A percentile compares a stretch with the other conserved stretches of the same genome.
phyloP scores from a whole-genome alignment of 495 filamentous ascomycete species.

The Xylaria flabelliformis region DNA sequence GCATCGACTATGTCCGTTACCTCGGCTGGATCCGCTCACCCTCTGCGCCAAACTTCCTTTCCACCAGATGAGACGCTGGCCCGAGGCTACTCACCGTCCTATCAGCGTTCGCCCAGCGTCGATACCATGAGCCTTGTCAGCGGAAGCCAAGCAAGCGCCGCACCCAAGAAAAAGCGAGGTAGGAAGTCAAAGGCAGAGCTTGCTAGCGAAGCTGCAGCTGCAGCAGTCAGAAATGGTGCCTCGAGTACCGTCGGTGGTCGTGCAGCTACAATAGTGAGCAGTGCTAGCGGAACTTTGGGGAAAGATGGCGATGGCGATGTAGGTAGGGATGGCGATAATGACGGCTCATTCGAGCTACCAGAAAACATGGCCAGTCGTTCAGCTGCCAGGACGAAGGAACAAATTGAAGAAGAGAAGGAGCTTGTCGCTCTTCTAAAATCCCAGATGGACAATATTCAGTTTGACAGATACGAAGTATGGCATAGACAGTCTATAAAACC shows the following conservation, averaged over 20 bases:
- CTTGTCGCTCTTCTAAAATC: constrained; percentile 66
- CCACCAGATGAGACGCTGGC: constrained; percentile 64
- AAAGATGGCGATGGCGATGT: constrained; percentile 51
- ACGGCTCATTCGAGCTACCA: constrained; percentile 67
- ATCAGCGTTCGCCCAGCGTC: constrained; percentile 66
- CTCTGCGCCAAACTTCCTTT: constrained; percentile 89
- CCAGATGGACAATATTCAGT: constrained; percentile 72
- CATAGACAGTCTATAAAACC: constrained; percentile 69
- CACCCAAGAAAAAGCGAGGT: constrained; percentile 65
- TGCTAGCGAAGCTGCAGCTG: constrained; percentile 58
- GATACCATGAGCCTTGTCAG: constrained; percentile 73
- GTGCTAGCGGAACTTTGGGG: constrained; percentile 42
- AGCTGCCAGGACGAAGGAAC: constrained; percentile 64
- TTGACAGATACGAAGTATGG: constrained; percentile 74
- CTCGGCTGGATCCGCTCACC: constrained; percentile 65
- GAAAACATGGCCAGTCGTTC: constrained; percentile 62
- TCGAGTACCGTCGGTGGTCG: constrained; percentile 57
- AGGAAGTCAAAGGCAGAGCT: constrained; percentile 68
- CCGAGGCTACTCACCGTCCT: constrained; percentile 46
- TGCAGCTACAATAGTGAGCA: constrained; percentile 55
- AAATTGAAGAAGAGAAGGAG: constrained; percentile 71
- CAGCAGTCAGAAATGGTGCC: constrained; percentile 40
- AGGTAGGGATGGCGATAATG: constrained; percentile 69
- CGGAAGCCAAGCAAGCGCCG: constrained; percentile 65
- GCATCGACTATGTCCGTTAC: constrained; percentile 59